Conservation (phyloP, 2,329 filamentous ascomycete species). For the Talaromyces rugulosus region DNA sequence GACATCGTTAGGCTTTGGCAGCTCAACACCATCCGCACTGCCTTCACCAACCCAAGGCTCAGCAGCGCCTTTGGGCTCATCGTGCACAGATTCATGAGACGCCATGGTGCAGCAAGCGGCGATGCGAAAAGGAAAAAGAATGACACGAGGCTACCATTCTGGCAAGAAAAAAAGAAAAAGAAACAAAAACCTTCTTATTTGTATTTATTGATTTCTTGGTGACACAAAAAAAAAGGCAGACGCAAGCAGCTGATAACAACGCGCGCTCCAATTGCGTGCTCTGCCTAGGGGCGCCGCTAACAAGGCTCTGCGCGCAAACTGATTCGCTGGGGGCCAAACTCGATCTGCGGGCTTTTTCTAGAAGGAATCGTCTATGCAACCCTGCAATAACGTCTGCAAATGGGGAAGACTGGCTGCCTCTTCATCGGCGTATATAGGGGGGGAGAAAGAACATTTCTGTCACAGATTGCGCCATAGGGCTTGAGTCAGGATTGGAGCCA, state of each 20-base stretch:
- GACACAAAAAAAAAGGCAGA: background rate
- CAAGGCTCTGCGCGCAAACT: too few relatives aligned
- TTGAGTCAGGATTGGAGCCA: too few relatives aligned
- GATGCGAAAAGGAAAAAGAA: background rate
- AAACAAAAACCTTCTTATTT: background rate
- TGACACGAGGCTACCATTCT: too few relatives aligned
- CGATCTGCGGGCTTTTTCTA: background rate
- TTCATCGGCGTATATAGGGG: background rate
- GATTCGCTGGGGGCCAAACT: background rate
- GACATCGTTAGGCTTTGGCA: slow-evolving; percentile 5
- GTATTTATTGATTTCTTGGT: background rate
- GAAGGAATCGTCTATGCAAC: background rate
- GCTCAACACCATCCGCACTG: background rate
- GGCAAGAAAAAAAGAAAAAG: background rate
- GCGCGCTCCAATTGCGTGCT: slow-evolving; percentile 13
- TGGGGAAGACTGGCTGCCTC: background rate
- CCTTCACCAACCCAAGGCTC: slow-evolving; percentile 2
- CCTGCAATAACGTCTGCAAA: background rate
- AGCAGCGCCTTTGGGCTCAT: slow-evolving; percentile 2
- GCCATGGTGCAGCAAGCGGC: slow-evolving; percentile 1
- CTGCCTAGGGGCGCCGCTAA: background rate
- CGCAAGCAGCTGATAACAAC: slow-evolving; percentile 10
- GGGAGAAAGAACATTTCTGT: background rate
- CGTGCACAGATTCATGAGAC: background rate
- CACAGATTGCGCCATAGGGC: background rate